These are phyloP conservation scores for Arthrinium puccinioides DNA, from an alignment of 2,329 filamentous ascomycete genomes.

Conservation along the genomic window DNA sequence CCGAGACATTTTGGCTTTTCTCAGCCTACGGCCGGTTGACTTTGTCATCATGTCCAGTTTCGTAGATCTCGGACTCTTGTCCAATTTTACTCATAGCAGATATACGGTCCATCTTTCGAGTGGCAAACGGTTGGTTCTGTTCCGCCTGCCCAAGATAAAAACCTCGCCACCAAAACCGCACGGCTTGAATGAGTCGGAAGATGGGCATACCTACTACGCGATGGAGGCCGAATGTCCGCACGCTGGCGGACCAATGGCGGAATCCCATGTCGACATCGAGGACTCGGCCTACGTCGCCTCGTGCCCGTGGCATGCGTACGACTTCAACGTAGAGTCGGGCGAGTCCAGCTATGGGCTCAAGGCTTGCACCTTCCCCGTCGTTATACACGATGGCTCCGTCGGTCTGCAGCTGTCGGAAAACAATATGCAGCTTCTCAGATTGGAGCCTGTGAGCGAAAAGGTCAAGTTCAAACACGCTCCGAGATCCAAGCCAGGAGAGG, in stretches of 20 bases:
- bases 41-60: constrained; percentile 17
- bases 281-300: constrained; percentile 38
- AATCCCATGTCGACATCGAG: constrained; percentile 37
- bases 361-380: constrained; percentile 36
- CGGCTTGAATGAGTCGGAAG: constrained; percentile 19
- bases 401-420: constrained; percentile 22
- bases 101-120: constrained; percentile 34
- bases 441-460: constrained; percentile 37
- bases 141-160: constrained; percentile 34
- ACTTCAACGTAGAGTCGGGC: constrained; percentile 40
- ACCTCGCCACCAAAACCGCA: constrained; percentile 11
- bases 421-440: constrained; percentile 17
- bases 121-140: constrained; percentile 36
- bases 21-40: too few relatives aligned
- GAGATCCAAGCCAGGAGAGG: constrained; percentile 10
- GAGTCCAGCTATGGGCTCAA: constrained; percentile 39
- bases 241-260: constrained; percentile 36
- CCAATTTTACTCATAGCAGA: constrained; percentile 28
- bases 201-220: constrained; percentile 37
- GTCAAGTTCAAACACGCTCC: constrained; percentile 33
- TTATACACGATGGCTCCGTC: constrained; percentile 25
- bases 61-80: constrained; percentile 20
- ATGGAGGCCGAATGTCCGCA: constrained; percentile 41
- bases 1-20: too few relatives aligned
- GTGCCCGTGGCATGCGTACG: constrained; percentile 41